Conservation (phyloP, 345 rosid genomes). For the Lepidium didymum region DNA sequence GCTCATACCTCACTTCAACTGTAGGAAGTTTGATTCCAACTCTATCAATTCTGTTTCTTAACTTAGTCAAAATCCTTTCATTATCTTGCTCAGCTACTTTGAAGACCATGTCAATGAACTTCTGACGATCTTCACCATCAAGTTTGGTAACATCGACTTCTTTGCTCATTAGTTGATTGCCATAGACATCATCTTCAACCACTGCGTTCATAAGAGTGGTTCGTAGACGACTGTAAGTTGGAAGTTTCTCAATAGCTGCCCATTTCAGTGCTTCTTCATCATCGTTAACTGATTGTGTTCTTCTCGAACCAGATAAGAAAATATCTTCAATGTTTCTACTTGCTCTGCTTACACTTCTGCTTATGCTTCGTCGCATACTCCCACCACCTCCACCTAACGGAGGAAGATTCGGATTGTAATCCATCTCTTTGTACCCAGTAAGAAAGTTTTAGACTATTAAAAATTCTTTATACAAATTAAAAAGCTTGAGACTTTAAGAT, state of each 20-base stretch:
- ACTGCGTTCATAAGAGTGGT: slow-evolving; percentile 60
- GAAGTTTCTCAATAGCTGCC: slow-evolving; percentile 91
- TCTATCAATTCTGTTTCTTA: slow-evolving; percentile 76
- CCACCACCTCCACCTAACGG: slow-evolving; percentile 19
- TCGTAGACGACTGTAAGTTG: slow-evolving; percentile 68
- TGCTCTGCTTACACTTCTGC: slow-evolving; percentile 54
- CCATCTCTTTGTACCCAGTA: slow-evolving; percentile 1
- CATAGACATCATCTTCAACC: slow-evolving; percentile 41
- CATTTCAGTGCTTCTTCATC: slow-evolving; percentile 92
- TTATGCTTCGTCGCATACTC: slow-evolving; percentile 35
- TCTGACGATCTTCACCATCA: slow-evolving; percentile 53
- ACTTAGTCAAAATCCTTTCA: slow-evolving; percentile 61
- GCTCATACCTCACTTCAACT: slow-evolving; percentile 69
- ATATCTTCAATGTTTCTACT: slow-evolving; percentile 64
- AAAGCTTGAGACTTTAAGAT: background rate
- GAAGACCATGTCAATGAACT: slow-evolving; percentile 63
- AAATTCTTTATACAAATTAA: no score
- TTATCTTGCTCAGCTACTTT: slow-evolving; percentile 89
- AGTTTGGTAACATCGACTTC: slow-evolving; percentile 71
- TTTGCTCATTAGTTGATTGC: slow-evolving; percentile 30
- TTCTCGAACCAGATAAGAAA: slow-evolving; percentile 26
- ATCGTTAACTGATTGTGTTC: slow-evolving; percentile 44
- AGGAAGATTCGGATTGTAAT: slow-evolving; percentile 19
- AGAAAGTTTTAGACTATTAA: background rate
- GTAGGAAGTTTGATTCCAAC: slow-evolving; percentile 79